Base-by-base conservation (phyloP, 257 asterid species). In the Scutellaria baicalensis region DNA sequence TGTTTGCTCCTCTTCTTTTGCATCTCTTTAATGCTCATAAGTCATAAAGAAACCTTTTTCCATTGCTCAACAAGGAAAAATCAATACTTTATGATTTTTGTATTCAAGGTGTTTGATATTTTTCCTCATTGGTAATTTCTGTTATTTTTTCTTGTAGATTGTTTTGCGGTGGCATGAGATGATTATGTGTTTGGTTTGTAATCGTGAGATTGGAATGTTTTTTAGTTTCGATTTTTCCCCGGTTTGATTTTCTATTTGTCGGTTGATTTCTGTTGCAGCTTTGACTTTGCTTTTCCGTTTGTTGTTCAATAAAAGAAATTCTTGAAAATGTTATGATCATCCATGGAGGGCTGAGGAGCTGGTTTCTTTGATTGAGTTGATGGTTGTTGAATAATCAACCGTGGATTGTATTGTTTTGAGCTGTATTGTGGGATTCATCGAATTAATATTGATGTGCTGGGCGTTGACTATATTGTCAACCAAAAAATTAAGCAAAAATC, bases 191-290 rank as follows among this genome's bases (percentile, higher is more conserved):
- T n/a, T n/a, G n/a, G n/a, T n/a, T n/a, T n/a, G n/a, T n/a, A n/a
- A n/a, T n/a, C n/a, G n/a, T n/a, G n/a, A n/a, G n/a, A n/a, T n/a
- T n/a, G n/a, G n/a, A n/a, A n/a, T n/a, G n/a, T n/a, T n/a, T n/a
- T n/a, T n/a, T n/a, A n/a, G n/a, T n/a, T n/a, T n/a, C n/a, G n/a
- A n/a, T n/a, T n/a, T n/a, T n/a, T n/a, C n/a, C n/a, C n/a, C n/a
- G n/a, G n/a, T n/a, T n/a, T n/a, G n/a, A n/a, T n/a, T n/a, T n/a
- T n/a, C n/a, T n/a, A n/a, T n/a, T n/a, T 42, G 33, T 51, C 16
- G 40, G 64, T 75, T 9, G 16, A 9, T 59, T 5, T 55, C 67
- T 73, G 18, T 74, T 70, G 44, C 68, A 9, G 60, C 65, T 55
- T 69, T 79, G 54, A 51, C 44, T 70, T 59, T 59, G 38, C 21